Conservation (phyloP, 2,329 filamentous ascomycete species). For the Colletotrichum godetiae region DNA sequence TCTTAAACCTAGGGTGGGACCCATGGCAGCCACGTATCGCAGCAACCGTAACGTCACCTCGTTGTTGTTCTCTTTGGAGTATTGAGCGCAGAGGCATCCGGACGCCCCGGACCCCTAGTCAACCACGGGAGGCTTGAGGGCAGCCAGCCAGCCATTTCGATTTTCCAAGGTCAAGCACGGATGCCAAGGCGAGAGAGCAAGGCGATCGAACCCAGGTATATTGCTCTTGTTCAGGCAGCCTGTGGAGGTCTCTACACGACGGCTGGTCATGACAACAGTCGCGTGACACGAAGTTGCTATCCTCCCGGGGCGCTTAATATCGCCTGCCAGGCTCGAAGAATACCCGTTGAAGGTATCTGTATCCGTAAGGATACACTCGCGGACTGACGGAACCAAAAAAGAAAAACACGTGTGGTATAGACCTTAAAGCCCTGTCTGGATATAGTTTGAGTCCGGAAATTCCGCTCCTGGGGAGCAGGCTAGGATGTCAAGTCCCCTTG, state of each 20-base stretch:
- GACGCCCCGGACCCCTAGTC: slow-evolving; percentile 13
- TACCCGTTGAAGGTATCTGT: background rate
- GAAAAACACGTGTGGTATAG: background rate
- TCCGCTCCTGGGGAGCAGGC: background rate
- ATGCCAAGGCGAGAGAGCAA: background rate
- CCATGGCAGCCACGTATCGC: background rate
- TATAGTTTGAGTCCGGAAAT: background rate
- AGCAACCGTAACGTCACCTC: background rate
- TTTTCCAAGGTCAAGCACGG: background rate
- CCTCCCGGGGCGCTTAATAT: background rate
- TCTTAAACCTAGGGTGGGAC: background rate
- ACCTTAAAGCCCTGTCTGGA: background rate
- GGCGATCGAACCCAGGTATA: background rate
- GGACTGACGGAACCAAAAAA: background rate
- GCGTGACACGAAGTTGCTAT: slow-evolving; percentile 13
- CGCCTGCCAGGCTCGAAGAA: slow-evolving; percentile 20
- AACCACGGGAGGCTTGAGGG: background rate
- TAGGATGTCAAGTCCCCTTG: background rate
- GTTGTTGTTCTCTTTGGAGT: background rate
- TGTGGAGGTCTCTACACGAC: background rate
- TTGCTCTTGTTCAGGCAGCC: background rate
- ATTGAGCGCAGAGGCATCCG: background rate
- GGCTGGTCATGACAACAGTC: background rate
- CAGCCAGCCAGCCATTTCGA: background rate
- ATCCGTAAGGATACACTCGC: background rate